Evolutionary conservation across 768 basidiomycete genomes (phyloP), one percentile per base, ranked within the genome.

Genomic region (Boletus sp.): DNA sequence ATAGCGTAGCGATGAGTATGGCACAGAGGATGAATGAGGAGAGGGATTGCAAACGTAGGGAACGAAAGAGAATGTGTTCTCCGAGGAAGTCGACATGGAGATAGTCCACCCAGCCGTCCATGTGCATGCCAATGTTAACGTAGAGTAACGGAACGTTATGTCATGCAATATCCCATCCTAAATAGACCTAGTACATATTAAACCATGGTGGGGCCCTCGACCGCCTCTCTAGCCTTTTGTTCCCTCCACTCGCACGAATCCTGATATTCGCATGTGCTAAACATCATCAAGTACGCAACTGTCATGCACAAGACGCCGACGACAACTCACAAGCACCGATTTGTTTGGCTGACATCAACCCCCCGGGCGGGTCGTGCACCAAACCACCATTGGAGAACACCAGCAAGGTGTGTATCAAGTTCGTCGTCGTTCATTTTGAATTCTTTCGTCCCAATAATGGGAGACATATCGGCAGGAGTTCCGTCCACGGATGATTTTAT

Each of bases 211-310:
- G 25, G 25, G 25, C 23, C 23, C 23, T 52, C 7, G 3, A 21
- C 50, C 27, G 58, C 53, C 45, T 83, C 82, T 53, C 69, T 59
- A 23, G 83, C 83, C 57, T 75, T 77, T 42, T 59, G 52, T 44
- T 73, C 75, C 57, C 90, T 76, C 91, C 91, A 94, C 72, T 94
- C 92, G 63, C 92, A 94, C 13, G 81, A 84, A 3, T 77, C 71
- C 32, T 72, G 71, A 64, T 91, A 93, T 70, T 92, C 90, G 63
- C 90, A 93, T 14, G 78, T 75, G 43, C 87, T 87, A 49, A 40
- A 40, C 3, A 35, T 19, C 30, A 34, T 64, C 44, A 57, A 37
- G 5, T 44, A 38, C 27, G 21, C 39, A 25, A 30, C 30, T 15
- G 47, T 6, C 11, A 43, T n/a, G 17, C 29, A 30, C 7, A 4